Conservation (phyloP, 1,284 basidiomycete species). For the Leccinum griseonigrum region DNA sequence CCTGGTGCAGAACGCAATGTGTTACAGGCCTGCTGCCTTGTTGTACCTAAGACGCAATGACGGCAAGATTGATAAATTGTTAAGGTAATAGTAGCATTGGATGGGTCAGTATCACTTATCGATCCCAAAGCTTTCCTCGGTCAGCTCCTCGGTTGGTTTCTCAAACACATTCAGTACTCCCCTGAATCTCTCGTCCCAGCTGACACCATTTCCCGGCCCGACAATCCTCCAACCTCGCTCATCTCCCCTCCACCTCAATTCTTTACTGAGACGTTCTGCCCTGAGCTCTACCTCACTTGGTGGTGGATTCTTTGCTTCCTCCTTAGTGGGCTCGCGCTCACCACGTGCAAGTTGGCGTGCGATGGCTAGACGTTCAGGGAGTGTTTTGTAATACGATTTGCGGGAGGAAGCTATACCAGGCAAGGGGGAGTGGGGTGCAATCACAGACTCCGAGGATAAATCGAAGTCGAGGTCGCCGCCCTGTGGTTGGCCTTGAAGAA, state of each 20-base stretch:
- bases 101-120: neutral
- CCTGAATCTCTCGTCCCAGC: slow-evolving; percentile 77
- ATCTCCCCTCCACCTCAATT: slow-evolving; percentile 79
- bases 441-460: slow-evolving; percentile 62
- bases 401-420: slow-evolving; percentile 69
- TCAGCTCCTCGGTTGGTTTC: slow-evolving; percentile 17
- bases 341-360: slow-evolving; percentile 79
- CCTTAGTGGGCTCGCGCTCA: slow-evolving; percentile 81
- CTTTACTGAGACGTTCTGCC: slow-evolving; percentile 82
- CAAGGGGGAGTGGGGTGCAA: slow-evolving; percentile 62
- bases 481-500: slow-evolving; percentile 11
- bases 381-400: slow-evolving; percentile 74
- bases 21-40: neutral
- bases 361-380: slow-evolving; percentile 67
- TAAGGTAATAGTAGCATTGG: slow-evolving; percentile 1
- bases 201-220: slow-evolving; percentile 56
- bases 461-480: slow-evolving; percentile 78
- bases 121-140: neutral
- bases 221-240: slow-evolving; percentile 78
- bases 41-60: neutral
- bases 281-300: slow-evolving; percentile 85
- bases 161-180: slow-evolving; percentile 67
- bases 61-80: neutral
- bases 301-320: slow-evolving; percentile 80
- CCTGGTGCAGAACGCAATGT: neutral